These are phyloP conservation scores for Circinella umbellata DNA, from an alignment of 371 early-diverging fungal genomes.

Conservation along the genomic window DNA sequence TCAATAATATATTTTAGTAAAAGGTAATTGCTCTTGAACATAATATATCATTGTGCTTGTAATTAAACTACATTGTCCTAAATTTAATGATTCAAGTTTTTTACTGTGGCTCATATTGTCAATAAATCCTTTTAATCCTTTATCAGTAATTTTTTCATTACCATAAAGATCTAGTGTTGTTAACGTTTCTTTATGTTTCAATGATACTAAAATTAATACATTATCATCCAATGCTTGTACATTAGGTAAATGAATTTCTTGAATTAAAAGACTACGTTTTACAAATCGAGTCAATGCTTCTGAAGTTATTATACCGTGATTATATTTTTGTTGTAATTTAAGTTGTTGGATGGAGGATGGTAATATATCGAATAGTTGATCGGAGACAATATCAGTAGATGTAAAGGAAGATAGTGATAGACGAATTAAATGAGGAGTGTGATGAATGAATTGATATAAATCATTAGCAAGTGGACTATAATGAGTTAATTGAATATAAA, in stretches of 20 bases:
- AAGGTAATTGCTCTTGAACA: neutral
- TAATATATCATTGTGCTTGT: neutral
- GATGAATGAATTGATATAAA: neutral
- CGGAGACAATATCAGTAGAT: neutral
- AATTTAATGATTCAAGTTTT: neutral
- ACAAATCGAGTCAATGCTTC: neutral
- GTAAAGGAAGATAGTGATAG: neutral
- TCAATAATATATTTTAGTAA: neutral
- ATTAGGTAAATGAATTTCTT: conserved; percentile 3
- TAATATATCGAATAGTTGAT: neutral
- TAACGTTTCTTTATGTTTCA: neutral
- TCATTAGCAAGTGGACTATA: neutral
- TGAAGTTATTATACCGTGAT: neutral
- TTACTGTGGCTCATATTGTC: neutral
- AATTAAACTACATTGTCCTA: neutral
- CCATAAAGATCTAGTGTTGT: neutral
- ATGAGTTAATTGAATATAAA: conserved; percentile 1
- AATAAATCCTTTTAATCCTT: neutral
- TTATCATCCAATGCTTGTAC: neutral
- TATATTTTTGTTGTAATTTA: neutral
- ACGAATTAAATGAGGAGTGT: neutral
- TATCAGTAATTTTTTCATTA: neutral
- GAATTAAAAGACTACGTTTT: neutral
- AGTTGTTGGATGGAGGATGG: neutral
- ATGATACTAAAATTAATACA: neutral